Evolutionary conservation across 148 eudicot genomes (phyloP).

Genomic region (Fagopyrum homotropicum): DNA sequence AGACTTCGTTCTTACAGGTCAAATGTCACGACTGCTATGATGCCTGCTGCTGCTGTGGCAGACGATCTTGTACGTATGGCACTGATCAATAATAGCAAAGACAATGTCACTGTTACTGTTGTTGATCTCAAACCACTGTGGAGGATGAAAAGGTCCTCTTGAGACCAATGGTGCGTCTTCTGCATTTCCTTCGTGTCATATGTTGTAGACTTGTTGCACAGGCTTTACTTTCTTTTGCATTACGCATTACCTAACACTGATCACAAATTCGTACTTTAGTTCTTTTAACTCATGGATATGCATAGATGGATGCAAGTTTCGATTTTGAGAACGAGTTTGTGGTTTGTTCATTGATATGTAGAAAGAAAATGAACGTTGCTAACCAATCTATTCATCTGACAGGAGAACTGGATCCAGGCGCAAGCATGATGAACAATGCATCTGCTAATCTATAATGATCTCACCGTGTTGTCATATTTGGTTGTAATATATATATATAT

Average conservation of each 20-base stretch:
- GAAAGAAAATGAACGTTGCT: too few relatives aligned
- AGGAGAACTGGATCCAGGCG: too few relatives aligned
- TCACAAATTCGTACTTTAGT: too few relatives aligned
- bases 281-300: too few relatives aligned
- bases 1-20: slow-evolving; percentile 6
- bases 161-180: background rate
- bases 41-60: slow-evolving; percentile 10
- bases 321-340: too few relatives aligned
- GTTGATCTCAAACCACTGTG: slow-evolving; percentile 5
- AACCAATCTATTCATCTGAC: too few relatives aligned
- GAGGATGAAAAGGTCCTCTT: background rate
- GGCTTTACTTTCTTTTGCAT: background rate
- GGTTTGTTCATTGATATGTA: too few relatives aligned
- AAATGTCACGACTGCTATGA: background rate
- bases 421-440: too few relatives aligned
- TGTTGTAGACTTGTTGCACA: background rate
- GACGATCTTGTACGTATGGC: background rate
- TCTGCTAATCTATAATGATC: too few relatives aligned
- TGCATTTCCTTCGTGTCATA: background rate
- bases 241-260: background rate
- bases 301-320: too few relatives aligned
- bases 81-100: background rate
- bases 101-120: slow-evolving; percentile 9
- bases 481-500: too few relatives aligned
- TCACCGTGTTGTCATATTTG: too few relatives aligned